phyloP scores from a whole-genome alignment of 176 grass and related monocot genomes.

The Chrysopogon serrulatus region DNA sequence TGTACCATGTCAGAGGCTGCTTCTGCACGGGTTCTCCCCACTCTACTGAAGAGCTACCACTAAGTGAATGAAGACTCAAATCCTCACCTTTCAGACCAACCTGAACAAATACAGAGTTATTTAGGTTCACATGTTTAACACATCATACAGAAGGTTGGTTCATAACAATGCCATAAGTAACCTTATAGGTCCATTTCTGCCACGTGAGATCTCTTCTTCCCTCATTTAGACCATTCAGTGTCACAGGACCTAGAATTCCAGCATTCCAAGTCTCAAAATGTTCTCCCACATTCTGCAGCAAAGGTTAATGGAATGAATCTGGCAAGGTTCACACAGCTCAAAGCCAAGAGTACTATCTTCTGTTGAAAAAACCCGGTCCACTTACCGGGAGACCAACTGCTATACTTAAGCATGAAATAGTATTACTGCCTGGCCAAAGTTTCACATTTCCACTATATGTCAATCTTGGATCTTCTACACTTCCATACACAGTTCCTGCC shows the following conservation, averaged over 20 bases:
- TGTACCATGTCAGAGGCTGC: slow-evolving; percentile 93
- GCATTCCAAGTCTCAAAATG: slow-evolving; percentile 99
- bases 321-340: neutral
- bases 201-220: slow-evolving; percentile 93
- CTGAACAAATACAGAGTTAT: slow-evolving; percentile 36
- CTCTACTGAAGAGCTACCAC: slow-evolving; percentile 83
- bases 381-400: slow-evolving; percentile 93
- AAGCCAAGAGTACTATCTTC: neutral
- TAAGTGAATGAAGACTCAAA: slow-evolving; percentile 81
- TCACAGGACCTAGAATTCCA: slow-evolving; percentile 93
- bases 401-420: slow-evolving; percentile 92
- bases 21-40: slow-evolving; percentile 82
- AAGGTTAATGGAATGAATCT: slow-evolving; percentile 17
- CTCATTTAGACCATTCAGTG: slow-evolving; percentile 77
- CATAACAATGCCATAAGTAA: slow-evolving; percentile 17
- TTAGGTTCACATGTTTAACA: neutral
- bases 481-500: slow-evolving; percentile 85
- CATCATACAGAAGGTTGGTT: neutral
- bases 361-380: neutral
- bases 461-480: slow-evolving; percentile 72
- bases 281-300: slow-evolving; percentile 80
- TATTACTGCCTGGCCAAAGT: slow-evolving; percentile 80
- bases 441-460: slow-evolving; percentile 73
- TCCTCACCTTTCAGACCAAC: slow-evolving; percentile 90
- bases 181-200: slow-evolving; percentile 99